Evolutionary conservation across 31 red algal genomes (phyloP).

Genomic region (Bonnemaisonia californica): DNA sequence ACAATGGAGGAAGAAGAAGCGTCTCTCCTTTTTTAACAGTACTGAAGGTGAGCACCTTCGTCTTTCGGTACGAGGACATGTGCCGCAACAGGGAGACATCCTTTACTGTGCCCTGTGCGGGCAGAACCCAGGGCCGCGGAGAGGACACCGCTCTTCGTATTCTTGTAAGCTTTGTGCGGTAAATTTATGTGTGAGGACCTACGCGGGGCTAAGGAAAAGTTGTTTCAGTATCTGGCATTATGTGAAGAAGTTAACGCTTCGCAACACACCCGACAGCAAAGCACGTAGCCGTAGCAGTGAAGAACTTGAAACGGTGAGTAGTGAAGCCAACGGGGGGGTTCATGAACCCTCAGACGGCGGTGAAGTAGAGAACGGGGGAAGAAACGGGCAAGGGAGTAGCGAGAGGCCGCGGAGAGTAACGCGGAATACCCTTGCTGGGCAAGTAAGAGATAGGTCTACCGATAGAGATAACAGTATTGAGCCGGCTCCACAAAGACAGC

Average conservation of each 20-base stretch:
- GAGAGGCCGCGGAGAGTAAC: too few species aligned
- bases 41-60: neutral
- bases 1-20: neutral
- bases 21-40: constrained; percentile 5
- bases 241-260: neutral
- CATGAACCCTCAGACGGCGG: too few species aligned
- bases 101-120: constrained; percentile 9
- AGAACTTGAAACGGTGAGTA: too few species aligned
- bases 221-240: neutral
- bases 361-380: too few species aligned
- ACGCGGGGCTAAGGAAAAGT: neutral
- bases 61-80: neutral
- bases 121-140: neutral
- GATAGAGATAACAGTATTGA: too few species aligned
- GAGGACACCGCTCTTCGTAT: constrained; percentile 6
- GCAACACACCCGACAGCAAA: too few species aligned
- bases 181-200: neutral
- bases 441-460: too few species aligned
- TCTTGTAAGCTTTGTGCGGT: constrained; percentile 1
- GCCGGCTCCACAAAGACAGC: too few species aligned
- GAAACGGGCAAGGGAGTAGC: too few species aligned
- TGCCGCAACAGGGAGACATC: neutral
- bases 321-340: too few species aligned
- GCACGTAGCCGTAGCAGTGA: too few species aligned
- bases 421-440: too few species aligned